These are phyloP conservation scores for Tetrahymena thermophila DNA, from an alignment of 73 alveolate species.

Conservation along the genomic window DNA sequence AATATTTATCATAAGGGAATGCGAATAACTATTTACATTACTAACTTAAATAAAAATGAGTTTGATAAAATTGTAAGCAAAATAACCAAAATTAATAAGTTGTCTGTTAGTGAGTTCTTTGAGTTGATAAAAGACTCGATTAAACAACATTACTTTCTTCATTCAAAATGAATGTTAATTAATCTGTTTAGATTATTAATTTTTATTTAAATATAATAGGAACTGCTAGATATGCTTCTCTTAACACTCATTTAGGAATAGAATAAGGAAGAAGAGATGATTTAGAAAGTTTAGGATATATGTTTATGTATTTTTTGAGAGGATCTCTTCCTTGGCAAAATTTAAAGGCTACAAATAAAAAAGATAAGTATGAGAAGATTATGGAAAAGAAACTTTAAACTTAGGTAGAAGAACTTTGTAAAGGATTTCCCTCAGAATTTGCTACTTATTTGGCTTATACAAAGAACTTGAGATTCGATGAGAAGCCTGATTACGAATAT, in stretches of 20 bases:
- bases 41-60: no score
- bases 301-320: constrained; percentile 72
- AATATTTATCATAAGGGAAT: no score
- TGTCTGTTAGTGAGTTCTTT: no score
- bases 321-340: constrained; percentile 95
- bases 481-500: constrained; percentile 84
- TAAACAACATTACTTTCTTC: no score
- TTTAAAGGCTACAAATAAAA: constrained; percentile 62
- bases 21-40: neutral
- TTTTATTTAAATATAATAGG: constrained; percentile 37
- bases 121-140: no score
- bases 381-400: constrained; percentile 80
- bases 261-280: constrained; percentile 90
- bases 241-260: constrained; percentile 76
- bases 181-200: neutral
- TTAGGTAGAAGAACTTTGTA: constrained; percentile 63
- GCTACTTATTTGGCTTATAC: constrained; percentile 62
- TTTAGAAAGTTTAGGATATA: constrained; percentile 86
- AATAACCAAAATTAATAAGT: no score
- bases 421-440: constrained; percentile 75
- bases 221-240: constrained; percentile 94
- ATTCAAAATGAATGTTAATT: neutral
- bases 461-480: constrained; percentile 76
- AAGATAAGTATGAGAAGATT: constrained; percentile 70
- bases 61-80: no score